These are phyloP conservation scores for Talaromyces sp. DNA, from an alignment of 2,329 filamentous ascomycete genomes.

Conservation along the genomic window DNA sequence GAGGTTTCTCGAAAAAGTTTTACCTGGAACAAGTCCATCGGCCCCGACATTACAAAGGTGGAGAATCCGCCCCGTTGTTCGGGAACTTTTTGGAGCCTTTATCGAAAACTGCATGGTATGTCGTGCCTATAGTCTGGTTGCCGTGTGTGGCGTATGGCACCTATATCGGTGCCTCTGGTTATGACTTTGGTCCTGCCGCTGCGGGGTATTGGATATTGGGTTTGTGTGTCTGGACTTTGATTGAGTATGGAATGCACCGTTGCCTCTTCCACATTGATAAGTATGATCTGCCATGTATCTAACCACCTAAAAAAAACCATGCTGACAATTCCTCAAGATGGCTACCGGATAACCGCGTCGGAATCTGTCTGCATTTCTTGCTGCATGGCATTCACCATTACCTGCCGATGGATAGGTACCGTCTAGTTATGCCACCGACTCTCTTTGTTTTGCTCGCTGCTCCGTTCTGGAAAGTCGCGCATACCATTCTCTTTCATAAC, in stretches of 20 bases:
- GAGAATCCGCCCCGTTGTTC: conserved; percentile 86
- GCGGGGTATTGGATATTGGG: conserved; percentile 65
- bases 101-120: conserved; percentile 89
- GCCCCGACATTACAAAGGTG: conserved; percentile 91
- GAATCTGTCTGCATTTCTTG: conserved; percentile 80
- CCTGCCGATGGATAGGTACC: conserved; percentile 96
- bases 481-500: conserved; percentile 72
- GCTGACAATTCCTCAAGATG: conserved; percentile 49
- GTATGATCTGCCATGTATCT: conserved; percentile 49
- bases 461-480: conserved; percentile 90
- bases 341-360: conserved; percentile 86
- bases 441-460: conserved; percentile 77
- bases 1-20: conserved; percentile 89
- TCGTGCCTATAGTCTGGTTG: conserved; percentile 78
- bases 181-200: conserved; percentile 46
- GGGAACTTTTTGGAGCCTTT: conserved; percentile 99
- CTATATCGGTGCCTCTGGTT: conserved; percentile 57
- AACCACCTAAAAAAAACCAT: background rate
- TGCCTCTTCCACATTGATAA: conserved; percentile 91
- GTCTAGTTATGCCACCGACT: conserved; percentile 92
- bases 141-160: conserved; percentile 73
- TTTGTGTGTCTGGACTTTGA: conserved; percentile 75
- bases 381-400: conserved; percentile 98
- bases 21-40: conserved; percentile 95
- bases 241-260: conserved; percentile 84